A percentile compares a stretch with the other conserved stretches of the same genome.
These are phyloP conservation scores for Pythium inflatum DNA, from an alignment of 352 stramenopile genomes.

Conservation along the genomic window DNA sequence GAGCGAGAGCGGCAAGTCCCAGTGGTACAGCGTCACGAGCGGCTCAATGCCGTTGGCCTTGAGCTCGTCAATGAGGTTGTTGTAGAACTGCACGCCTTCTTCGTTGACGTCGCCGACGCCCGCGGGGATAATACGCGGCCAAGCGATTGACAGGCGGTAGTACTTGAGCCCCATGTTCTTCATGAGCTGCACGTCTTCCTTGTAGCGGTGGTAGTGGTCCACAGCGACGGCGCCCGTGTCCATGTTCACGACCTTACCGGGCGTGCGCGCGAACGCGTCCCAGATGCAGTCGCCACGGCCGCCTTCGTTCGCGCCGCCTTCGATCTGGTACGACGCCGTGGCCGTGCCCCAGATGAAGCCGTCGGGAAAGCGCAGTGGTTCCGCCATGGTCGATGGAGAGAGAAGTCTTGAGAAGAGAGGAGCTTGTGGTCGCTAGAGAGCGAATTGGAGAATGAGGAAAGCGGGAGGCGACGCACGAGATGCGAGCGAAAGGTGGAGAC, in stretches of 20 bases:
- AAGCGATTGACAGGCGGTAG: conserved; percentile 95
- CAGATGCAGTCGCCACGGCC: conserved; percentile 91
- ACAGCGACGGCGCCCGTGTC: conserved; percentile 80
- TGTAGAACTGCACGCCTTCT: conserved; percentile 91
- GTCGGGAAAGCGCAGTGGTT: conserved; percentile 51
- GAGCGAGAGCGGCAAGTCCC: conserved; percentile 92
- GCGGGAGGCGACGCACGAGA: not conserved
- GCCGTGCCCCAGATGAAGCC: conserved; percentile 87
- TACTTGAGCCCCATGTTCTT: conserved; percentile 84
- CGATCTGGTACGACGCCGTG: conserved; percentile 93
- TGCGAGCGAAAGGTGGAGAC: not conserved
- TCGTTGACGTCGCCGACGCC: conserved; percentile 69
- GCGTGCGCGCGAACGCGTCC: conserved; percentile 47
- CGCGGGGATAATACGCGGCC: conserved; percentile 84
- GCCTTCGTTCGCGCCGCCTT: conserved; percentile 86
- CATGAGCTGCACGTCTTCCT: conserved; percentile 93
- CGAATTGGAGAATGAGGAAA: conserved; percentile 34
- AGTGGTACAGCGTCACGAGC: conserved; percentile 95
- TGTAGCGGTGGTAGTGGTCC: conserved; percentile 93
- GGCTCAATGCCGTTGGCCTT: conserved; percentile 73
- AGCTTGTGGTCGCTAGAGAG: conserved; percentile 15
- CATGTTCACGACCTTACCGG: conserved; percentile 30
- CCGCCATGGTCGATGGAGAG: conserved; percentile 17
- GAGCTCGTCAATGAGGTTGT: conserved; percentile 89
- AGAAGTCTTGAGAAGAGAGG: not conserved